Evolutionary conservation across 139 green algal genomes (phyloP).

Genomic region (Asterochloris sp.): DNA sequence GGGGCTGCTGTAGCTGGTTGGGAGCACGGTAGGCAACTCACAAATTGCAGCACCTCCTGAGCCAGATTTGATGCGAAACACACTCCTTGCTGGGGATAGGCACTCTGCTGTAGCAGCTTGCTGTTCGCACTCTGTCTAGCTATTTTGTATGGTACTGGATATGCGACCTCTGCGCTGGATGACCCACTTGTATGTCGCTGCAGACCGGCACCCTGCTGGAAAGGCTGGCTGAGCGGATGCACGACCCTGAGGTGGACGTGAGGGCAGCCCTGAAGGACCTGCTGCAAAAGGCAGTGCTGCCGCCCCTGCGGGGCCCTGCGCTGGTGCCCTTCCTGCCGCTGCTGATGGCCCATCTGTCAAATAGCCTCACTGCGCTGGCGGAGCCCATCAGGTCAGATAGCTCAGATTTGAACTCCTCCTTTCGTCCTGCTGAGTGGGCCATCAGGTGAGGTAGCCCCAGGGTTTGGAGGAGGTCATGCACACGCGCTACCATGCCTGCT

Average conservation of each 20-base stretch:
- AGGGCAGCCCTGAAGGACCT: slow-evolving; percentile 42
- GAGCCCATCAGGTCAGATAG: slow-evolving; percentile 19
- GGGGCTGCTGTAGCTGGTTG: neutral
- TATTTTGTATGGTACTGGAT: neutral
- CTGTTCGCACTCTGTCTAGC: neutral
- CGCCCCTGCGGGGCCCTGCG: slow-evolving; percentile 33
- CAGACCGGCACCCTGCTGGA: slow-evolving; percentile 35
- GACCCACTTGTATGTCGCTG: neutral
- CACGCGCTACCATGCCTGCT: neutral
- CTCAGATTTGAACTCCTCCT: too few relatives aligned
- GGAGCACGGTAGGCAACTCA: neutral
- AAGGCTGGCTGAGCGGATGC: slow-evolving; percentile 41
- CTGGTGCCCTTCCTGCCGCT: slow-evolving; percentile 75
- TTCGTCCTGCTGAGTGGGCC: neutral
- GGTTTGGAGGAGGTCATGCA: neutral
- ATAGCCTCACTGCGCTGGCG: slow-evolving; percentile 60
- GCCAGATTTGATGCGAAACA: neutral
- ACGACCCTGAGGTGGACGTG: slow-evolving; percentile 58
- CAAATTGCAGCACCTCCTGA: neutral
- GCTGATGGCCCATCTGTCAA: slow-evolving; percentile 76
- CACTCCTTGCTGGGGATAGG: neutral
- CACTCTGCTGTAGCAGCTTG: neutral
- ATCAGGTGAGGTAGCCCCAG: neutral
- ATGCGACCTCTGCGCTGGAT: neutral
- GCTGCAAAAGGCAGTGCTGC: slow-evolving; percentile 42